Base-by-base conservation (phyloP, 129 eudicot genomes). In the Smallanthus sonchifolius region DNA sequence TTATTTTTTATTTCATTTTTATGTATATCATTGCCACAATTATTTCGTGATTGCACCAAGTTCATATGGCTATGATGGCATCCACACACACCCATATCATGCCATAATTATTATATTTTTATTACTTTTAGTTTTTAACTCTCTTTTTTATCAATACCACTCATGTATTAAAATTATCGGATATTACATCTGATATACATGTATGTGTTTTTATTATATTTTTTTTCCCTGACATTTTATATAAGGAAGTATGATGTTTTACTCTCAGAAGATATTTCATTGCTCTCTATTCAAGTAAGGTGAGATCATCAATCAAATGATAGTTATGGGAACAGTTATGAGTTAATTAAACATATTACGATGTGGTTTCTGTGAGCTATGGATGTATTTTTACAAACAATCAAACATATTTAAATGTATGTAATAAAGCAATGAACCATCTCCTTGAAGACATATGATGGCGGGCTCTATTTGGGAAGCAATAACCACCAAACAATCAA, bases 401-500 rank as follows among this genome's bases (percentile, higher is more conserved):
- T n/a, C n/a, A n/a, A n/a, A n/a, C n/a, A n/a, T n/a, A n/a, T n/a
- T n/a, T n/a, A n/a, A n/a, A n/a, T n/a, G n/a, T n/a, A n/a, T n/a
- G n/a, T n/a, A n/a, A n/a, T n/a, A n/a, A n/a, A n/a, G n/a, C n/a
- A n/a, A n/a, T n/a, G n/a, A n/a, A n/a, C n/a, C n/a, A n/a, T 24
- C 30, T 24, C 30, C 30, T 24, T 17, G 85, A 92, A 79, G 96
- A 87, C 68, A 92, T 92, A 92, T 92, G 98, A 75, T 92, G 67
- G 49, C 13, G 72, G 74, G 87, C 43, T 85, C 96, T 55, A 92
- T 92, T 44, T 92, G 96, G 98, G 96, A 92, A 73, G 98, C 96
- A 13, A 67, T 92, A 74, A 92, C 87, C 75, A 87, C 92, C 71
- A 86, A 86, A 79, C 96, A 92, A 67, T 74, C 89, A 45, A 92